Evolutionary conservation across 176 grass and related monocot genomes (phyloP), one percentile per base, ranked within the genome.

Genomic region (Phoenix dactylifera): DNA sequence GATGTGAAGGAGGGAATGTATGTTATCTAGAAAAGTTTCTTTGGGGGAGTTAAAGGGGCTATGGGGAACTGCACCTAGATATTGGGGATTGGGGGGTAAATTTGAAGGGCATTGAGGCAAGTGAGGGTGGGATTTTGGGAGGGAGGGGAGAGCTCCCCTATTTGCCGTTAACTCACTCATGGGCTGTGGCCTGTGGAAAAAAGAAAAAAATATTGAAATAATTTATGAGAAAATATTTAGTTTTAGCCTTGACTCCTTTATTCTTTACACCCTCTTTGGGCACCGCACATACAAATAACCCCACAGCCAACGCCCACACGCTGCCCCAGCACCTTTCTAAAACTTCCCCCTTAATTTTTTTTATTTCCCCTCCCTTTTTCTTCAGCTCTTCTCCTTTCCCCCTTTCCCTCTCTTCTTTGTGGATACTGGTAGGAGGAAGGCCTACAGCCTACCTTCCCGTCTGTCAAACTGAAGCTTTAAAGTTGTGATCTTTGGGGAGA

Each of bases 231-330:
- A 57, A 56, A 44, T 17, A 14, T 29, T 35, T 49, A 50, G 18
- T 25, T 58, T 69, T 69, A 10, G 28, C 66, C 48, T 58, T 69
- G 66, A 58, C 66, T 17, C 5, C 19, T n/a, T 18, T 10, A 18
- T 22, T 57, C 19, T 57, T 57, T 58, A 22, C 18, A 50, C 22
- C 7, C 54, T 23, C 19, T 17, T 16, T 69, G 66, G 29, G 32
- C 66, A 58, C 30, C 30, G 18, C 66, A 49, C 66, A 49, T 22
- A 25, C 18, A 48, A 23, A 69, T 24, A 49, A 57, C 19, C 51
- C 3, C 18, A 57, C 49, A 69, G n/a, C 44, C 44, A 23, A 20
- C 32, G 6, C 23, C n/a, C 6, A 2, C 6, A 18, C n/a, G 0
- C 22, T 7, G 18, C 22, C 18, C 54, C 3, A 49, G 24, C 18